Percentiles rank a stretch among this genome's conserved stretches.
phyloP scores from a whole-genome alignment of 768 basidiomycete species.

The Pisolithus orientalis region DNA sequence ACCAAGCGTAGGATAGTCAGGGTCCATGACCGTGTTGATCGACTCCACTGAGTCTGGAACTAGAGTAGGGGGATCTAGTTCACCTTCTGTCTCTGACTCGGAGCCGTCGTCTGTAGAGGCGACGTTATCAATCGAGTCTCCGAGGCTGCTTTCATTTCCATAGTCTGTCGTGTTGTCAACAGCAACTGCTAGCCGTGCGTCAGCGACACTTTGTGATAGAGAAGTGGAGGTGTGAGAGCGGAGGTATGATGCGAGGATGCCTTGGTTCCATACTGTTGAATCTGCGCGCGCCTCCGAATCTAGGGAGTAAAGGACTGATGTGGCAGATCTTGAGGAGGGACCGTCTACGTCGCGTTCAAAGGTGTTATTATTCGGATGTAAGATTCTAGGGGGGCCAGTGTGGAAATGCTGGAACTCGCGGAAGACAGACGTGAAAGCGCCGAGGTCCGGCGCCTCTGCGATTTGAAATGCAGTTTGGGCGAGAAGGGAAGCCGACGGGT shows the following conservation, averaged over 20 bases:
- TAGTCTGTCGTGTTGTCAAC: slow-evolving; percentile 15
- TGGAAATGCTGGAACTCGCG: slow-evolving; percentile 58
- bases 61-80: slow-evolving; percentile 20
- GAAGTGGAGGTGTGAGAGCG: slow-evolving; percentile 25
- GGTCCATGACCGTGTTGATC: slow-evolving; percentile 20
- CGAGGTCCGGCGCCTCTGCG: slow-evolving; percentile 63
- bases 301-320: slow-evolving; percentile 11
- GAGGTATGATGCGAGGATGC: slow-evolving; percentile 54
- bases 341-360: slow-evolving; percentile 21
- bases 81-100: slow-evolving; percentile 34
- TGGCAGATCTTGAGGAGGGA: slow-evolving; percentile 23
- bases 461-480: neutral
- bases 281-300: slow-evolving; percentile 37
- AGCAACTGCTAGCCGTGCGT: slow-evolving; percentile 20
- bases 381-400: slow-evolving; percentile 31
- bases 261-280: slow-evolving; percentile 63
- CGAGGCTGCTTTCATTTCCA: slow-evolving; percentile 1
- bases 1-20: slow-evolving; percentile 60
- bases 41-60: slow-evolving; percentile 22
- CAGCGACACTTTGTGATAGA: slow-evolving; percentile 19
- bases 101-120: slow-evolving; percentile 14
- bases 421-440: slow-evolving; percentile 64
- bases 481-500: neutral
- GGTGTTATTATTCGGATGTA: slow-evolving; percentile 14
- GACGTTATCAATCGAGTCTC: slow-evolving; percentile 7